Evolutionary conservation across 306 rosid species (phyloP), one percentile per base, ranked within the genome.

Genomic region (Lotus japonicus): DNA sequence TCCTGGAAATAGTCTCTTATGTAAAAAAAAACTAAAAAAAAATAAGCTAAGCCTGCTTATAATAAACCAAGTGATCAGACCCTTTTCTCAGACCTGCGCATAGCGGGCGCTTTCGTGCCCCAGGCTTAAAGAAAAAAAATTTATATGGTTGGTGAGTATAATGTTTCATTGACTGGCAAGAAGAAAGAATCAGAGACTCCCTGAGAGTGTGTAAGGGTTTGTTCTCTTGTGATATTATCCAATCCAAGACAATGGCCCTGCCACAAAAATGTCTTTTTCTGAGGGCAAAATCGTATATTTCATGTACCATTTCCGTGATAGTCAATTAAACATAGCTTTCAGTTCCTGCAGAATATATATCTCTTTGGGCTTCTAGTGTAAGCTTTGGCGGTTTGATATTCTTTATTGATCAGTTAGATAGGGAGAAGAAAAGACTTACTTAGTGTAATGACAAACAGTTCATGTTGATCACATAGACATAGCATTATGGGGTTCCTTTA

Each of bases 331-430:
- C 26, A 21, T 21, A 21, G 26, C 26, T 21, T 21, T 21, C 26
- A 3, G 1, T 21, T 21, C 26, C 26, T 21, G 26, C 3, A 3
- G 88, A 88, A 84, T 84, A 82, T 84, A 68, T 86, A 79, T 73
- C 86, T 71, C 77, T 77, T 69, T 65, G 45, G 58, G 66, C 90
- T 87, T 87, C 60, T 55, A 48, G 58, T 74, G 53, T 43, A 78
- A 83, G 84, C 84, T 53, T 77, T 83, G 62, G 74, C 80, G 64
- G 64, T 82, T 74, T 59, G 86, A 82, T 88, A 85, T 84, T 75
- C 74, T 81, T 64, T 82, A 62, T 71, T 82, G 36, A 31, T 31
- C 70, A 69, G 26, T 76, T 41, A 70, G 80, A 77, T 45, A 50
- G 75, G 56, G 31, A 64, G 11, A 79, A 64, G 11, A 79, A 81